These are phyloP conservation scores for Fusarium papillatum DNA, from an alignment of 2,329 filamentous ascomycete species.

Conservation along the genomic window DNA sequence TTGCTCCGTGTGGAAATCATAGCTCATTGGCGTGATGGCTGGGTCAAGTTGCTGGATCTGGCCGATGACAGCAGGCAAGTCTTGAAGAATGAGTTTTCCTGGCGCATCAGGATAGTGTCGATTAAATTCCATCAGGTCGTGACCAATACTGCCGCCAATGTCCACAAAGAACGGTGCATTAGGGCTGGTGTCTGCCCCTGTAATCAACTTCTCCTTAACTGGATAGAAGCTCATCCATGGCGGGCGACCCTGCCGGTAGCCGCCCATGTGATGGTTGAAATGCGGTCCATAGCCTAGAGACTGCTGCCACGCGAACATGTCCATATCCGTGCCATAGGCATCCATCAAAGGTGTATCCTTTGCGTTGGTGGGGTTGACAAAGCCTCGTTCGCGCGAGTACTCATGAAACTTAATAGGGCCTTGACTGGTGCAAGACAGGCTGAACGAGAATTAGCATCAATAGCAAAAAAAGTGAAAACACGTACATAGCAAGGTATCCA, in stretches of 20 bases:
- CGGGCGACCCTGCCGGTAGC: not conserved
- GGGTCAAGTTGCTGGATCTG: not conserved
- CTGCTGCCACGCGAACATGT: not conserved
- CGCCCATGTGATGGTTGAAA: not conserved
- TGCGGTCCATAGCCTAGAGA: not conserved
- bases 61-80: not conserved
- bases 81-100: not conserved
- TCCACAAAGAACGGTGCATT: not conserved
- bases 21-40: not conserved
- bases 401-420: not conserved
- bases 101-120: not conserved
- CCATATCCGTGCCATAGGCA: not conserved
- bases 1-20: not conserved
- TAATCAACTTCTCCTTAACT: not conserved
- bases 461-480: not conserved
- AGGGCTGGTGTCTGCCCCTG: not conserved
- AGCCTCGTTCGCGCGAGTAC: not conserved
- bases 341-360: not conserved
- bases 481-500: not conserved
- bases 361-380: not conserved
- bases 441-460: not conserved
- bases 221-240: not conserved
- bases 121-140: not conserved
- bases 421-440: not conserved
- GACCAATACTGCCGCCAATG: not conserved